phyloP scores from a whole-genome alignment of 2,329 filamentous ascomycete species.

The Fusarium irregulare region DNA sequence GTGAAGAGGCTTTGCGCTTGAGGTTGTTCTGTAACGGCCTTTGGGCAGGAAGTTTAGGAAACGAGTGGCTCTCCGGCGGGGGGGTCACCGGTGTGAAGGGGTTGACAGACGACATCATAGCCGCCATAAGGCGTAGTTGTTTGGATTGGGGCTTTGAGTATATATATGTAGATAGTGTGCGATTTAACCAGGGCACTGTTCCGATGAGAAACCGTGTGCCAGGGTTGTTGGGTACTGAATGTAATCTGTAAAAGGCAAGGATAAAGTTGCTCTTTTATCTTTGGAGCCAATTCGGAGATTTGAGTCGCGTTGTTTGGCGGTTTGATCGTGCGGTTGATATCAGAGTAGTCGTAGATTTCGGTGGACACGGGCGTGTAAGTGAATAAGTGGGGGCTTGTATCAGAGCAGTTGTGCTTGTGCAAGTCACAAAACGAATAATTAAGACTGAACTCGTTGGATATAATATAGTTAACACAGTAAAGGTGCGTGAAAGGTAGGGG shows the following conservation, averaged over 20 bases:
- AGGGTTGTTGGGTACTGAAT: conserved; percentile 17
- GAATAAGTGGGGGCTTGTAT: conserved; percentile 24
- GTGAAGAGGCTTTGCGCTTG: conserved; percentile 45
- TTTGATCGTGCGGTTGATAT: conserved; percentile 19
- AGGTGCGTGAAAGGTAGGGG: conserved; percentile 28
- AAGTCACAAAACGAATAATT: conserved; percentile 21
- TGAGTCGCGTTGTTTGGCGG: conserved; percentile 25
- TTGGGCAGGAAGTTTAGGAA: conserved; percentile 48
- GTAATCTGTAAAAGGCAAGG: conserved; percentile 23
- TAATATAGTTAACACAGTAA: conserved; percentile 27
- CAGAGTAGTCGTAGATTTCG: conserved; percentile 15
- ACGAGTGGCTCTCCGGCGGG: conserved; percentile 46
- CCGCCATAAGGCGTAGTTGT: conserved; percentile 44
- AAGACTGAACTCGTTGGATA: conserved; percentile 28
- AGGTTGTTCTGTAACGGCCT: conserved; percentile 45
- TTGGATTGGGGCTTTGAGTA: conserved; percentile 25
- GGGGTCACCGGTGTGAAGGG: conserved; percentile 47
- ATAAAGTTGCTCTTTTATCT: conserved; percentile 30
- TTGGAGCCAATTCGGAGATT: conserved; percentile 13
- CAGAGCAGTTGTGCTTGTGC: conserved; percentile 18
- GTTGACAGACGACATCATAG: conserved; percentile 49
- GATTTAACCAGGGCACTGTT: conserved; percentile 25
- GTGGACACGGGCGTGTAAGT: conserved; percentile 34
- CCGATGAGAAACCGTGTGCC: conserved; percentile 27
- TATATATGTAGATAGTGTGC: conserved; percentile 31